These are phyloP conservation scores for Cyberlindnera misumaiensis DNA, from an alignment of 805 yeast species.

Conservation along the genomic window DNA sequence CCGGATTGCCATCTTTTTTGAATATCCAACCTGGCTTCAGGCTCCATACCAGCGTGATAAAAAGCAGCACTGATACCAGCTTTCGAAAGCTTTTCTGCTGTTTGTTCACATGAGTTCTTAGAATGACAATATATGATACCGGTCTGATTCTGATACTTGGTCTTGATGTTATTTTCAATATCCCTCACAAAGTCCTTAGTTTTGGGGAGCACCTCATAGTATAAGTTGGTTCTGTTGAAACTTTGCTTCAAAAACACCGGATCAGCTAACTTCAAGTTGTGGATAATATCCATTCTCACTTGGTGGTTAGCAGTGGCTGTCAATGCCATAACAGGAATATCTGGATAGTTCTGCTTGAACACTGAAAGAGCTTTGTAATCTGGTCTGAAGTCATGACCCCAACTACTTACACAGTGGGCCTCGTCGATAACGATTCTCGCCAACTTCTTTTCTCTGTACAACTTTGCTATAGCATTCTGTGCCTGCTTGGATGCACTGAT, in stretches of 20 bases:
- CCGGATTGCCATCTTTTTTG: slow-evolving; percentile 81
- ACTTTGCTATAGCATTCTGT: slow-evolving; percentile 49
- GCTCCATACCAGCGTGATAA: slow-evolving; percentile 93
- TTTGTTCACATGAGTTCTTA: slow-evolving; percentile 78
- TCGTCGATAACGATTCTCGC: slow-evolving; percentile 93
- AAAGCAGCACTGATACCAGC: slow-evolving; percentile 63
- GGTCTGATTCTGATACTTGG: slow-evolving; percentile 47
- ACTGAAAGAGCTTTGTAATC: slow-evolving; percentile 79
- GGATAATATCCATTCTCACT: slow-evolving; percentile 79
- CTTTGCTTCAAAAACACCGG: slow-evolving; percentile 78
- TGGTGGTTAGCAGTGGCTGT: slow-evolving; percentile 96
- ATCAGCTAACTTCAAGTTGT: slow-evolving; percentile 56
- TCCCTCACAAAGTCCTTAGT: slow-evolving; percentile 46
- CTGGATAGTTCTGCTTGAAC: slow-evolving; percentile 69
- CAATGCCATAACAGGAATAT: slow-evolving; percentile 87
- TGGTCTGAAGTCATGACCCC: slow-evolving; percentile 99
- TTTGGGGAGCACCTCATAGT: slow-evolving; percentile 71
- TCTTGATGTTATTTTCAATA: slow-evolving; percentile 48
- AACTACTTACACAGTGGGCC: slow-evolving; percentile 95
- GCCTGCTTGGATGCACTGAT: slow-evolving; percentile 68
- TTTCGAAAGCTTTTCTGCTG: slow-evolving; percentile 51
- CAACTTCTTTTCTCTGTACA: slow-evolving; percentile 49
- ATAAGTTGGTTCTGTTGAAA: slow-evolving; percentile 82
- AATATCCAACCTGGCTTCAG: slow-evolving; percentile 63
- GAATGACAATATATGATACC: slow-evolving; percentile 96